Evolutionary conservation across 768 basidiomycete species (phyloP), one percentile per base, ranked within the genome.

Genomic region (Solioccasus polychromus): DNA sequence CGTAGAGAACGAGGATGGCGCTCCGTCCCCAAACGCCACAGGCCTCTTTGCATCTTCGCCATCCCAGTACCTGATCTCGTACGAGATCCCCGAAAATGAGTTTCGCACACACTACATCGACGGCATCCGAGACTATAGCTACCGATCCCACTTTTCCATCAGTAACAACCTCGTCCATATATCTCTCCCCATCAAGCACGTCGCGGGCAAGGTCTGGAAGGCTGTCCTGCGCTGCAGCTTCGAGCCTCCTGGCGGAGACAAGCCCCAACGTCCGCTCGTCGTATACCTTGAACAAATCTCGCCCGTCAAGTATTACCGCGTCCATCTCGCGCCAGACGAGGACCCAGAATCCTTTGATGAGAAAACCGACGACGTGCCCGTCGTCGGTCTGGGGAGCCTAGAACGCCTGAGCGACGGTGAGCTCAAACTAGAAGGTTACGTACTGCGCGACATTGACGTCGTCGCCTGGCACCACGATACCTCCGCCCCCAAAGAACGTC

Each of bases 1-100:
- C 3, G 38, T 31, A 3, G 45, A 43, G 5, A 17, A 8, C 2
- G 42, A 52, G 6, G 7, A 3, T 17, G 12, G 14, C 3, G 25
- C 26, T 18, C 42, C 28, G 15, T 48, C 34, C 24, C 35, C 18
- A 6, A 48, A 40, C 17, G 47, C 34, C 1, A 66, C 58, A 1
- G 63, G 63, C 4, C 42, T 65, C 6, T 51, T 66, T 8, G 52
- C 61, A 6, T 29, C 31, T 4, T 63, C 61, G 30, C 61, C 63
- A 9, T 50, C 48, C 24, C 52, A 57, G 14, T 61, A 41, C 38
- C 4, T 47, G 23, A 49, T 48, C 42, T 52, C 45, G 25, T 52
- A 61, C 34, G 50, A 63, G 39, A 63, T 63, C 10, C 26, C 50
- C 5, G 58, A 58, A 22, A 10, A 15, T 0, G 48, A 52, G 28